Evolutionary conservation across 1,284 basidiomycete species (phyloP), one percentile per base, ranked within the genome.

Genomic region (Heterobasidion annosum): DNA sequence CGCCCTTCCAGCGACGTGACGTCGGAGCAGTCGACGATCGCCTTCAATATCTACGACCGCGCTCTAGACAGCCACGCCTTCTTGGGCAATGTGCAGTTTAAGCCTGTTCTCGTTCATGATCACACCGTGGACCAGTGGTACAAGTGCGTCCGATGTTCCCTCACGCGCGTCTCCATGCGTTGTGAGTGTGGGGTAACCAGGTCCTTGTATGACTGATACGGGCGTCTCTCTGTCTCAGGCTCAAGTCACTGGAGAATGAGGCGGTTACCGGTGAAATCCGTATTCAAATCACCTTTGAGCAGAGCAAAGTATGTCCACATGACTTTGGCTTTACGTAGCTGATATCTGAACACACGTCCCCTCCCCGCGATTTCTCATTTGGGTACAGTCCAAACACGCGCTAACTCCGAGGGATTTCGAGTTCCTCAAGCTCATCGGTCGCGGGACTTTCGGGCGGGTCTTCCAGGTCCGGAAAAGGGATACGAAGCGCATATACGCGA

Each of bases 391-490:
- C 58, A 90, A 88, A 72, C 82, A 85, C 55, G 81, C 91, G 33
- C 77, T 95, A 54, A 90, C 83, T 32, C 93, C 93, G 43, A 83
- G 88, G 67, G 96, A 99, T 69, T 99, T 99, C 66, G 97, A 99
- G 65, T 98, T 98, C 73, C 83, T 99, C 67, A 98, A 98, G 71
- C 88, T 99, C 61, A 99, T 99, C 71, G 97, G 97, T 49, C 87
- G 93, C 52, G 97, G 97, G 5, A 99, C 97, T 0, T 99, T 99
- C 68, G 97, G 97, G n/a, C 89, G 92, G 51, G 96, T 99, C 19
- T 99, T 98, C 78, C 97, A 99, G 71, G 96, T 99, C 43, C 90
- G 96, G 58, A 99, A 99, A 74, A 86, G 81, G 68, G 96, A 99
- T 74, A 99, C 97, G 47, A 91, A 93, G 69, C 91, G 97, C 52